phyloP scores from a whole-genome alignment of 306 rosid genomes.

The Sesbania bispinosa region DNA sequence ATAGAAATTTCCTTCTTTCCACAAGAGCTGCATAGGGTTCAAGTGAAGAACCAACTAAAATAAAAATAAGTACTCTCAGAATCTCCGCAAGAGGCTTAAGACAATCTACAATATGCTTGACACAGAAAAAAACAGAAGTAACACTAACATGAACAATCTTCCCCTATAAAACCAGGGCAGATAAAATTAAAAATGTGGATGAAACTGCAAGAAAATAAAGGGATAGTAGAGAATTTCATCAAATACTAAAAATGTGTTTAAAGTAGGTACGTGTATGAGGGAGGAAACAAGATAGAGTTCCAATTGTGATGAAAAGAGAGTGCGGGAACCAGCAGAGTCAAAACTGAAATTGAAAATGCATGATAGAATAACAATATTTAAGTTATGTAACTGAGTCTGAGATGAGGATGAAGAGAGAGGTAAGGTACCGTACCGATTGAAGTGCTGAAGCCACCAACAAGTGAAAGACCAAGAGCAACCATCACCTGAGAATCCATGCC shows the following conservation, averaged over 20 bases:
- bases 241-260: too few species aligned
- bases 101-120: background rate
- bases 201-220: background rate
- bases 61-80: background rate
- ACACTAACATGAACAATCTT: background rate
- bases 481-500: slow-evolving; percentile 78
- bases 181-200: background rate
- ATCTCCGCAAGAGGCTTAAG: too few species aligned
- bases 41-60: background rate
- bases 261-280: too few species aligned
- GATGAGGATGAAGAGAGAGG: background rate
- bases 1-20: background rate
- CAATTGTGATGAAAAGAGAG: background rate
- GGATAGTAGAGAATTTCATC: too few species aligned
- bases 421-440: slow-evolving; percentile 60
- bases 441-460: slow-evolving; percentile 86
- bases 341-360: slow-evolving; percentile 13
- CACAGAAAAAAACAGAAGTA: background rate
- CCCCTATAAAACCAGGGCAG: background rate
- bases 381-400: background rate
- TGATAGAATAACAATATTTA: background rate
- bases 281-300: background rate
- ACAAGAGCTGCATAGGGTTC: background rate
- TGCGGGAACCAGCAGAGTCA: background rate
- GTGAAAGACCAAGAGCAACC: slow-evolving; percentile 93